Conservation (phyloP, 1,139 yeast genomes). For the Starmera stellimalicola region DNA sequence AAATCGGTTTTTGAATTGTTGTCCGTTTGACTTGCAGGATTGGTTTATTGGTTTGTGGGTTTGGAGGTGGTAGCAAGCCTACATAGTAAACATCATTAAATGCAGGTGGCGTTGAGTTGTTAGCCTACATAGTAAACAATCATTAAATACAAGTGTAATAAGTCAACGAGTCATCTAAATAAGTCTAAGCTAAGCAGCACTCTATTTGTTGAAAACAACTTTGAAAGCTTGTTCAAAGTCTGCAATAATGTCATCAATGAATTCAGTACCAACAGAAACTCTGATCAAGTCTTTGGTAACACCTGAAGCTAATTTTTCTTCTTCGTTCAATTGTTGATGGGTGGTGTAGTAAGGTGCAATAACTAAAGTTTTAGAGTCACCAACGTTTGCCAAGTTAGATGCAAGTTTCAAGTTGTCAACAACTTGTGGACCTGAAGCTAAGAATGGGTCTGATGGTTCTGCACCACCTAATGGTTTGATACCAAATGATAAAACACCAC, state of each 20-base stretch:
- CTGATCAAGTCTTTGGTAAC: conserved; percentile 83
- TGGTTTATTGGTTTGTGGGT: too few species aligned
- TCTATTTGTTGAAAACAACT: conserved; percentile 29
- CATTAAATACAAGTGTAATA: too few species aligned
- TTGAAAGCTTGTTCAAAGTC: conserved; percentile 81
- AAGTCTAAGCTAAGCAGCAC: too few species aligned
- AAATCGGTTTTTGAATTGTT: too few species aligned
- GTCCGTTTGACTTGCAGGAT: too few species aligned
- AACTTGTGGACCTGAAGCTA: conserved; percentile 69
- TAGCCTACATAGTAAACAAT: too few species aligned
- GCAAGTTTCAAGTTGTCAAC: conserved; percentile 79
- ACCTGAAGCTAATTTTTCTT: conserved; percentile 75
- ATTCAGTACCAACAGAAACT: conserved; percentile 84
- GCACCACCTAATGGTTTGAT: conserved; percentile 51
- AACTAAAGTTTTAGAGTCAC: conserved; percentile 90
- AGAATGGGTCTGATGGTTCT: conserved; percentile 43
- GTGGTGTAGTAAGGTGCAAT: conserved; percentile 95
- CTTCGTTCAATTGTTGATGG: conserved; percentile 80
- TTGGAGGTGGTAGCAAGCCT: too few species aligned
- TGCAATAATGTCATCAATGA: conserved; percentile 76
- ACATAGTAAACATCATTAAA: too few species aligned
- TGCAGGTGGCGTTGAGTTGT: too few species aligned
- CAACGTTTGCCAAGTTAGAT: conserved; percentile 91
- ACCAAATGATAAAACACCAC: conserved; percentile 85
- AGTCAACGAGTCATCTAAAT: too few species aligned